phyloP scores from a whole-genome alignment of 495 filamentous ascomycete species.

The Articulospora tetracladia region DNA sequence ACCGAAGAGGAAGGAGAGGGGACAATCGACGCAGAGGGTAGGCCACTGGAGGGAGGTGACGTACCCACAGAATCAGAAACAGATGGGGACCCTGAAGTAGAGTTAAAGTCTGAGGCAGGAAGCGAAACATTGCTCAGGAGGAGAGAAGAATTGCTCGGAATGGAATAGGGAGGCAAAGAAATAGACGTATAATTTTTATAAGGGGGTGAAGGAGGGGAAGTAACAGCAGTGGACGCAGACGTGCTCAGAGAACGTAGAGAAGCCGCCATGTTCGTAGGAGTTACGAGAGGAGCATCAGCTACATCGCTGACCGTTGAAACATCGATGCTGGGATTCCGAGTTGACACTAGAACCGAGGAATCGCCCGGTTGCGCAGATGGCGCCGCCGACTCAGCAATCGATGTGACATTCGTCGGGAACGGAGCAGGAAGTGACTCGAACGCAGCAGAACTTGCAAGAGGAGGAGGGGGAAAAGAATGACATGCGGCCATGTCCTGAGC shows the following conservation, averaged over 20 bases:
- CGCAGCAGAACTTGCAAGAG: neutral
- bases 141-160: neutral
- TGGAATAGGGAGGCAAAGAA: constrained; percentile 2
- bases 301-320: neutral
- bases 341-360: neutral
- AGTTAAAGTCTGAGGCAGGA: constrained; percentile 11
- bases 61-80: neutral
- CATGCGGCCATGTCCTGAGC: constrained; percentile 4
- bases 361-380: neutral
- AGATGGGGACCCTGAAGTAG: constrained; percentile 12
- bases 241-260: neutral
- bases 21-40: neutral
- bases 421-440: neutral
- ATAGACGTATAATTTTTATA: neutral
- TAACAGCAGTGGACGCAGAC: neutral
- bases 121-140: neutral
- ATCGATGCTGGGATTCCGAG: neutral
- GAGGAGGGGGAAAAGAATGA: constrained; percentile 10
- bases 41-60: constrained; percentile 2
- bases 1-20: neutral
- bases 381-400: neutral
- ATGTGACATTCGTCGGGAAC: neutral
- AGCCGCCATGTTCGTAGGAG: neutral
- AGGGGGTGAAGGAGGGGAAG: neutral
- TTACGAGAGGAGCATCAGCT: neutral